Conservation (phyloP, 1,139 yeast species). For the Candida albicans region DNA sequence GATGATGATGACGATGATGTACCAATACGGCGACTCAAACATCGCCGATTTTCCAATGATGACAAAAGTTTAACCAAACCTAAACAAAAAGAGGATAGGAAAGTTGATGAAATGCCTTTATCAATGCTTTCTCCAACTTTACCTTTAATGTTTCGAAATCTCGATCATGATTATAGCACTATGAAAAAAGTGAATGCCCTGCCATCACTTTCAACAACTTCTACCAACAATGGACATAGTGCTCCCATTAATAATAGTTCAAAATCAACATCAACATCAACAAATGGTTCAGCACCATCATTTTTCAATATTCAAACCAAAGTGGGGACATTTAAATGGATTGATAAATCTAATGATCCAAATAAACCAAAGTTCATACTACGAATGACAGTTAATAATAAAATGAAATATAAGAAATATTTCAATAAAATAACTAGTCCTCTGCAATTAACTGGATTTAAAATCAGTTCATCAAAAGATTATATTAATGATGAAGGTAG, state of each 20-base stretch:
- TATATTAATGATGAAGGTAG: neutral
- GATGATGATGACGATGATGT: conserved; percentile 8
- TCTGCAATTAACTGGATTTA: conserved; percentile 23
- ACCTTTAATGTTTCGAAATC: conserved; percentile 26
- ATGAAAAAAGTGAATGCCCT: conserved; percentile 8
- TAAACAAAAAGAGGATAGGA: neutral
- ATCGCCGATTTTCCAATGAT: neutral
- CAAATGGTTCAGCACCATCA: conserved; percentile 2
- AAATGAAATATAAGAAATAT: conserved; percentile 17
- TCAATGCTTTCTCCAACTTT: conserved; percentile 39
- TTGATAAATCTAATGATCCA: conserved; percentile 27
- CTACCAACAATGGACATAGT: neutral
- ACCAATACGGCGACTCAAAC: conserved; percentile 5
- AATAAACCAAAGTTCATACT: conserved; percentile 32
- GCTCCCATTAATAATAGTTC: neutral
- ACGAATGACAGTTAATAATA: conserved; percentile 26
- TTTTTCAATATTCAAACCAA: conserved; percentile 11
- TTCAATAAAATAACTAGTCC: conserved; percentile 8
- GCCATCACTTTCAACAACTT: neutral
- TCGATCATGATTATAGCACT: no score
- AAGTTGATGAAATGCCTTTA: conserved; percentile 23
- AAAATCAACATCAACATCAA: neutral
- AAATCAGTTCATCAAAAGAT: conserved; percentile 18
- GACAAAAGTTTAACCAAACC: neutral
- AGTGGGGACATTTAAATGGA: conserved; percentile 29